Base-by-base conservation (phyloP, 192 early-diverging fungal species). In the Pilaira anomala region DNA sequence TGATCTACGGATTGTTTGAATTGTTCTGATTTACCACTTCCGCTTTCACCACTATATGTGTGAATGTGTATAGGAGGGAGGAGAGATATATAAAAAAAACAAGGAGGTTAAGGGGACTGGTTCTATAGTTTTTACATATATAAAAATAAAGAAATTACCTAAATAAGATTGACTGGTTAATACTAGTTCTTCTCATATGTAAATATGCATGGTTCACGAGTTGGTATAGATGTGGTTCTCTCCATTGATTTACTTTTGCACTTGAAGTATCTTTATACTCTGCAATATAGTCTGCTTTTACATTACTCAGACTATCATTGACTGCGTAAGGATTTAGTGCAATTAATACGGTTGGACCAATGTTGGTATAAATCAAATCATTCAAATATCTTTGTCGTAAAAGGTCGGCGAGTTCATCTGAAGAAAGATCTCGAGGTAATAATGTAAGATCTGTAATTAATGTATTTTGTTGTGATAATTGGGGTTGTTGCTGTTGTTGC, bases 21-120 rank as follows among this genome's bases (percentile, higher is more conserved):
- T 69, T 84, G 84, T 65, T 94, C 88, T 0, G 91, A 86, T 78
- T 96, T 98, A 36, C 96, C 96, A 11, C 89, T 87, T 24, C 87
- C 93, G 18, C 86, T 82, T 65, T 94, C 91, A 39, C 96, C 96
- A 84, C 87, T 90, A 63, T 42, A 74, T 62, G 62, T 33, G 42
- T 64, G 29, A 28, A 50, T n/a, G 46, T 13, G 44, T 16, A 18
- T n/a, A 33, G 19, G 26, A n/a, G 19, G 44, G 18, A 28, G 12
- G 21, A 36, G 19, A 22, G 41, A 39, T 48, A 14, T 22, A 42
- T 33, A 66, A 57, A 48, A 58, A 40, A 25, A 58, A 24, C 28
- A 58, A 48, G 64, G 30, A 26, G 52, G 36, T 41, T 22, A 25
- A 53, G 51, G 4, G 44, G 39, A 24, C 33, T 24, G 33, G 55